Percentiles rank a stretch among this genome's conserved stretches.
Evolutionary conservation across 768 basidiomycete genomes (phyloP).

Genomic region (Nidularia pulvinata): DNA sequence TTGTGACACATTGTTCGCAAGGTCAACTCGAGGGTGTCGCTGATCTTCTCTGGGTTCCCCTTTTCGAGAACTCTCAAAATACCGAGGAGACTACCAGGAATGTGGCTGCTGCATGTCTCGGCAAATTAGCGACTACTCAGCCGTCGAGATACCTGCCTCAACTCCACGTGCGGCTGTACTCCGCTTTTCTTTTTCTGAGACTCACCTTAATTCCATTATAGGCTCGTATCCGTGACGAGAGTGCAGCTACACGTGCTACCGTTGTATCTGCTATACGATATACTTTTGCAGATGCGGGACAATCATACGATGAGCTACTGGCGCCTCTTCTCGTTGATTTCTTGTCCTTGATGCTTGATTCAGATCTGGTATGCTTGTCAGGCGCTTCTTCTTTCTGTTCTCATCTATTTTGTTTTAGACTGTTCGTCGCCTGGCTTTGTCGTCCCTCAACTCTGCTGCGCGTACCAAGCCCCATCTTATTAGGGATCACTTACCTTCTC

Average conservation of each 20-base stretch:
- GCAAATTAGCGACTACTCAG: conserved; percentile 91
- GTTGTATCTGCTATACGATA: conserved; percentile 95
- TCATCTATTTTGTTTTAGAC: conserved; percentile 43
- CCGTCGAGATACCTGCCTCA: conserved; percentile 92
- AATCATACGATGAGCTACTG: conserved; percentile 88
- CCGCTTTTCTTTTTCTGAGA: not conserved
- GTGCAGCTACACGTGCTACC: conserved; percentile 77
- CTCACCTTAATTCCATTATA: conserved; percentile 17
- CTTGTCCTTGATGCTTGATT: conserved; percentile 86
- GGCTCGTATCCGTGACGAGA: conserved; percentile 69
- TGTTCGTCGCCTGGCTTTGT: conserved; percentile 88
- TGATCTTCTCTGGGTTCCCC: conserved; percentile 87
- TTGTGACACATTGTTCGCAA: conserved; percentile 89
- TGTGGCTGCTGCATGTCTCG: conserved; percentile 95
- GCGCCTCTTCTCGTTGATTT: conserved; percentile 90
- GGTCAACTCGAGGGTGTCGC: conserved; percentile 86
- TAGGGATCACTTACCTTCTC: conserved; percentile 72
- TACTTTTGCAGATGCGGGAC: conserved; percentile 85
- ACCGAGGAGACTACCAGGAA: conserved; percentile 92
- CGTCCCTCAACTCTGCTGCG: conserved; percentile 92
- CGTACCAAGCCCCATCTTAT: conserved; percentile 94
- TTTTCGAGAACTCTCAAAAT: conserved; percentile 89
- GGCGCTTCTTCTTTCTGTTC: not conserved
- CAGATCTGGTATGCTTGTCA: conserved; percentile 65
- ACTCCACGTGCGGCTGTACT: conserved; percentile 64